Evolutionary conservation across 768 basidiomycete genomes (phyloP).

Genomic region (Boletellus emodensis): DNA sequence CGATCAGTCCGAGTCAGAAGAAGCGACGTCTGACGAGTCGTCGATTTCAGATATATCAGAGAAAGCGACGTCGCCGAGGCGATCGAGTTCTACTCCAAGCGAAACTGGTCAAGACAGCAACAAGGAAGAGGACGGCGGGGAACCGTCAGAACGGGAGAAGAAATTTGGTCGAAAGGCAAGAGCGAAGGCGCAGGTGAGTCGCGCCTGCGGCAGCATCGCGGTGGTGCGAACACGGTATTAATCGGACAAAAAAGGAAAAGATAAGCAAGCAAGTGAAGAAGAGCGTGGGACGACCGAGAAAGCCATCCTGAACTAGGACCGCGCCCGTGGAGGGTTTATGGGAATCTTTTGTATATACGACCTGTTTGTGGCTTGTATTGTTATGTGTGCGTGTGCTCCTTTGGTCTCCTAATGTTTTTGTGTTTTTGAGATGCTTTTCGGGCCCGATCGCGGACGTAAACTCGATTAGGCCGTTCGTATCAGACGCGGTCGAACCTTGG

Average conservation of each 20-base stretch:
- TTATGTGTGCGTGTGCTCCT: too few species aligned
- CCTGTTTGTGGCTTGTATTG: too few species aligned
- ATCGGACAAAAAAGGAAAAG: conserved; percentile 24
- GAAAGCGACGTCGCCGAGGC: conserved; percentile 17
- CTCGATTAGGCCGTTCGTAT: too few species aligned
- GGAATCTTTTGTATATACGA: too few species aligned
- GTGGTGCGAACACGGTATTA: neutral
- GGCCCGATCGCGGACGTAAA: too few species aligned
- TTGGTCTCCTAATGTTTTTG: too few species aligned
- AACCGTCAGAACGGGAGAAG: conserved; percentile 31
- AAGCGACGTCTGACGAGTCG: conserved; percentile 21
- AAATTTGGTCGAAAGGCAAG: conserved; percentile 38
- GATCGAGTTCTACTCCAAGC: conserved; percentile 38
- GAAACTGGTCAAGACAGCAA: conserved; percentile 29
- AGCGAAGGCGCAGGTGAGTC: conserved; percentile 38
- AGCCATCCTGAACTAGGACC: conserved; percentile 8
- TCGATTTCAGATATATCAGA: conserved; percentile 42
- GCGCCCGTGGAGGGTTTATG: too few species aligned
- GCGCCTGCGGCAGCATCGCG: neutral
- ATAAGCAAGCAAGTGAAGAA: conserved; percentile 28
- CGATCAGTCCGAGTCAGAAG: conserved; percentile 32
- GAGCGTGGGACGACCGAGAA: conserved; percentile 20
- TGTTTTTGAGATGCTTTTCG: too few species aligned
- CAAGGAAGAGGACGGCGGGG: conserved; percentile 28
- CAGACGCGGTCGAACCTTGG: too few species aligned